A percentile compares a stretch with the other conserved stretches of the same genome.
These are phyloP conservation scores for Cercospora sesami DNA, from an alignment of 2,329 filamentous ascomycete genomes.

Conservation along the genomic window DNA sequence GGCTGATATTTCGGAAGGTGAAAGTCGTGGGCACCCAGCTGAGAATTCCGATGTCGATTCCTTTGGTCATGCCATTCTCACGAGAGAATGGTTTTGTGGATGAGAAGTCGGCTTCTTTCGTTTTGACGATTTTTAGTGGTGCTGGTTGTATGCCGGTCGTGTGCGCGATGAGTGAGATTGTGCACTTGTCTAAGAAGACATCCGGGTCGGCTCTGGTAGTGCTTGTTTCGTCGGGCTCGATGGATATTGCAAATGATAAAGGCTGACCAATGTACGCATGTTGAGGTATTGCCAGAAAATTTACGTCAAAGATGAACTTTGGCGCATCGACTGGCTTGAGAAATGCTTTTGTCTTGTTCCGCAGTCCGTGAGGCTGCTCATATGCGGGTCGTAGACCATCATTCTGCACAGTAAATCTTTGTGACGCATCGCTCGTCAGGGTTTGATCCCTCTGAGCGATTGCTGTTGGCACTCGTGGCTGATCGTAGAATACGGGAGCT, in stretches of 20 bases:
- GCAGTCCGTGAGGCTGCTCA: conserved; percentile 18
- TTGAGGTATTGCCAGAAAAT: conserved; percentile 11
- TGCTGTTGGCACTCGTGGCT: conserved; percentile 18
- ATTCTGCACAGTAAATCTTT: conserved; percentile 17
- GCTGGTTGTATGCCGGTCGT: conserved; percentile 18
- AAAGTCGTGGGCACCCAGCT: conserved; percentile 19
- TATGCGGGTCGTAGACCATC: conserved; percentile 8
- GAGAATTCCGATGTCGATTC: conserved; percentile 19
- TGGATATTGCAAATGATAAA: conserved; percentile 14
- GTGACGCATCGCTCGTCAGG: conserved; percentile 6
- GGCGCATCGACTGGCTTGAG: conserved; percentile 15
- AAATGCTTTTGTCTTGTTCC: conserved; percentile 22
- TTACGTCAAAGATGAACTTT: conserved; percentile 19
- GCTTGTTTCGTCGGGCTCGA: conserved; percentile 11
- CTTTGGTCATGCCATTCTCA: conserved; percentile 14
- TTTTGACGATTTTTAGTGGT: conserved; percentile 16
- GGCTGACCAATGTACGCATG: conserved; percentile 21
- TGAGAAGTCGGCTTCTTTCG: conserved; percentile 11
- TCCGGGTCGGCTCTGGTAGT: conserved; percentile 12
- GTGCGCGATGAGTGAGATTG: conserved; percentile 20
- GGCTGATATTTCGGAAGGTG: conserved; percentile 13
- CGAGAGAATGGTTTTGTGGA: conserved; percentile 19
- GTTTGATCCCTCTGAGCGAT: conserved; percentile 12
- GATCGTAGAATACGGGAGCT: conserved; percentile 19
- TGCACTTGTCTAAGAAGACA: conserved; percentile 22